Evolutionary conservation across 805 yeast genomes (phyloP), one percentile per base, ranked within the genome.

Genomic region (Candida nonsorbophila): DNA sequence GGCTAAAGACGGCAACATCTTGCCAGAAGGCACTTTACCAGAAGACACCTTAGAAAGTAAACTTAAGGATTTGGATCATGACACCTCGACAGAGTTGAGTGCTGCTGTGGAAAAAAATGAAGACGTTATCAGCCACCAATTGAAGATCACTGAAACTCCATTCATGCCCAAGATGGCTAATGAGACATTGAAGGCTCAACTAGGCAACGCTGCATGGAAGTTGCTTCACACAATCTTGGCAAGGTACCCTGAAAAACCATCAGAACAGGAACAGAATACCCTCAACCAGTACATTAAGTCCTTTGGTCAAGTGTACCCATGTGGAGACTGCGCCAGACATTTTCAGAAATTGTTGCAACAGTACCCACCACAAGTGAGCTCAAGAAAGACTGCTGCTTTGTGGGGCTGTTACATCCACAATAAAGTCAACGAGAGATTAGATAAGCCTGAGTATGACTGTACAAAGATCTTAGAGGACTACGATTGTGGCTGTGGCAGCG

Each of bases 401-500:
- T 92, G 98, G 98, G 98, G 98, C 1, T 92, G 98, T 51, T 81
- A 81, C 47, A 67, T 88, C 4, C 97, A 88, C 58, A 88, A 90
- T 53, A 69, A 77, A 47, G 97, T 88, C 20, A 90, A 90, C 53
- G 74, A 73, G 30, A 62, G 80, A 29, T 64, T 88, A 24, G 67
- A 66, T 4, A 85, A 88, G 44, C 74, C 70, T 1, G 63, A 67
- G 11, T 92, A 86, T 53, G 97, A 92, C 53, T 92, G 99, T 53
- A 68, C 84, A 2, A 75, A 72, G 6, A 82, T 92, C 32, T 62
- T 84, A 30, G 96, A 86, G 42, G 92, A 85, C 55, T 92, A 92
- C 55, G 95, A 88, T 47, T 90, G 98, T 63, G 98, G 98, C 0
- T 90, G 98, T 59, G 95, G 92, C 1, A 67, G 54, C 8, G 94